Conservation (phyloP, 1,139 yeast genomes). For the Hyphopichia khmerensis region DNA sequence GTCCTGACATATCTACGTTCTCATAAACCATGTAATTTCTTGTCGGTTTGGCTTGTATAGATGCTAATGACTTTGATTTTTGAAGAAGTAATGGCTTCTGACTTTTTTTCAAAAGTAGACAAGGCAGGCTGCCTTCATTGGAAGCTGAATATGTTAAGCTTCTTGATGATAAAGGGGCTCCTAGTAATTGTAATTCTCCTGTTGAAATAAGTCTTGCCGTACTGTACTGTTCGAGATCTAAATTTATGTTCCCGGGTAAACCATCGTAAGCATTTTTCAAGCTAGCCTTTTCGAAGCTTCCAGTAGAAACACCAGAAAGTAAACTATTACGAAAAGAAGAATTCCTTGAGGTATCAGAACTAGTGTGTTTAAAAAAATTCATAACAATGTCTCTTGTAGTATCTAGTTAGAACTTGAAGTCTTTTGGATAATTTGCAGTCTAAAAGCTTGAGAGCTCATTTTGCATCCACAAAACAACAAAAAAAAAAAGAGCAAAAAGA, state of each 20-base stretch:
- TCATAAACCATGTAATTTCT: too few species aligned
- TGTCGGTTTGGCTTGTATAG: too few species aligned
- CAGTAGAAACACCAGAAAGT: too few species aligned
- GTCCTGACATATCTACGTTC: too few species aligned
- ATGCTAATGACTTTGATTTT: not conserved
- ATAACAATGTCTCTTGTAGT: too few species aligned
- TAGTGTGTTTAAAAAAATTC: not conserved
- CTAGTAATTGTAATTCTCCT: not conserved
- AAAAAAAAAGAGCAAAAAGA: not conserved
- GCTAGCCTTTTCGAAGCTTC: not conserved
- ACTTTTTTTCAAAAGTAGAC: not conserved
- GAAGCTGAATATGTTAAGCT: too few species aligned
- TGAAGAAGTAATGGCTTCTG: not conserved
- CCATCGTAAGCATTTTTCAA: not conserved
- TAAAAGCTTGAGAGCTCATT: too few species aligned
- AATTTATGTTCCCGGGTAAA: not conserved
- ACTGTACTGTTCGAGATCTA: not conserved
- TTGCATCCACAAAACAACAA: conserved; percentile 10
- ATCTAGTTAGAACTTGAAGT: too few species aligned
- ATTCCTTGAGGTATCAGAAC: too few species aligned
- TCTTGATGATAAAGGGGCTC: too few species aligned
- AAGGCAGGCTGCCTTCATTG: not conserved
- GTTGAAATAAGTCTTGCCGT: not conserved
- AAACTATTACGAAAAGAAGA: too few species aligned
- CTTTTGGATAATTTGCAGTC: too few species aligned